Conservation (phyloP, 2,329 filamentous ascomycete genomes). For the Claviceps spartinae region DNA sequence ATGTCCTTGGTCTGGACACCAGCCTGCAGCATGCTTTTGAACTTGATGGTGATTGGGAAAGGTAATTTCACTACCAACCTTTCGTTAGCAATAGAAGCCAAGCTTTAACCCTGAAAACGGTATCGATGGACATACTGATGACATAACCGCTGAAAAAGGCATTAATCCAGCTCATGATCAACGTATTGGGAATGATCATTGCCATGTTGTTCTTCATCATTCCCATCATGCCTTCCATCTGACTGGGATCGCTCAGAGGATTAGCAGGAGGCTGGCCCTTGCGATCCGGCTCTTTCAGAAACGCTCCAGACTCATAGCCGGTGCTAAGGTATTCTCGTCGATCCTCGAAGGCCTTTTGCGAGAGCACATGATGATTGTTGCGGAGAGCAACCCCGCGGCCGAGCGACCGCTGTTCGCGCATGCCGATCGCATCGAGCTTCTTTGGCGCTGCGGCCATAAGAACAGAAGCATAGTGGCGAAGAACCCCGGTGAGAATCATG, state of each 20-base stretch:
- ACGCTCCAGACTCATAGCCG: conserved; percentile 74
- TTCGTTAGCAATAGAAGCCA: conserved; percentile 9
- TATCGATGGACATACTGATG: conserved; percentile 52
- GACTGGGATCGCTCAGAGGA: conserved; percentile 86
- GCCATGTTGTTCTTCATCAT: conserved; percentile 99
- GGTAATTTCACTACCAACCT: conserved; percentile 69
- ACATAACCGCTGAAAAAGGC: conserved; percentile 98
- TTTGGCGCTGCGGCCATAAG: conserved; percentile 79
- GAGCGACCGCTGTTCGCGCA: conserved; percentile 78
- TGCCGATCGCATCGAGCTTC: conserved; percentile 57
- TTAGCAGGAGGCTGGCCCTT: conserved; percentile 82
- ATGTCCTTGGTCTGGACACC: conserved; percentile 92
- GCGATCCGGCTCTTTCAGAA: conserved; percentile 76
- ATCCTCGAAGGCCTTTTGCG: conserved; percentile 59
- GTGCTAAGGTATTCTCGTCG: conserved; percentile 71
- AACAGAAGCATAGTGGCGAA: conserved; percentile 92
- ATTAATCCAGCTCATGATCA: conserved; percentile 99
- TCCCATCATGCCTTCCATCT: conserved; percentile 99
- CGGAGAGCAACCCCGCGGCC: conserved; percentile 76
- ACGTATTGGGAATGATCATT: conserved; percentile 97
- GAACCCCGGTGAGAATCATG: conserved; percentile 91
- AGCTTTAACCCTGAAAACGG: not conserved
- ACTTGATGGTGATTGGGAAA: conserved; percentile 94
- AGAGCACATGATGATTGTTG: conserved; percentile 67
- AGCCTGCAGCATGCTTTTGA: conserved; percentile 98